phyloP scores from a whole-genome alignment of 2,329 filamentous ascomycete genomes.

The Hortaea sp. region DNA sequence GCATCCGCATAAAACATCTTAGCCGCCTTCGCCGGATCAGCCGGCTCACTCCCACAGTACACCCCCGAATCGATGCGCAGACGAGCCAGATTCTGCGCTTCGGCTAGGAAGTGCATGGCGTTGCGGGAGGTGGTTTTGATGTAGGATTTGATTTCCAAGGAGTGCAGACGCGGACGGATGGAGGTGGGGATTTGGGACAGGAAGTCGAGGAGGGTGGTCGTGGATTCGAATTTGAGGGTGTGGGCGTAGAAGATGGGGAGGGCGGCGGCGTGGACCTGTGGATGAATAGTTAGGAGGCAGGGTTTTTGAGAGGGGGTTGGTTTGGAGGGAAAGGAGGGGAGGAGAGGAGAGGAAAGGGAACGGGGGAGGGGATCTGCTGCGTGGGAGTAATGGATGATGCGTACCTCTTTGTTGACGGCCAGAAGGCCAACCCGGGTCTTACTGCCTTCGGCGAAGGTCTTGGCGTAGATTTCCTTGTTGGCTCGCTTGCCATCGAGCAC shows the following conservation, averaged over 20 bases:
- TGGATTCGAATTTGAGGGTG: conserved; percentile 24
- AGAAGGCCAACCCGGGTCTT: conserved; percentile 26
- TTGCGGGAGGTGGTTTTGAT: conserved; percentile 20
- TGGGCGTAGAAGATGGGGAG: conserved; percentile 22
- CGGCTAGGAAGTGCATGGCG: conserved; percentile 23
- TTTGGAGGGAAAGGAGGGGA: too few relatives aligned
- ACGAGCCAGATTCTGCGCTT: conserved; percentile 18
- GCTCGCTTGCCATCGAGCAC: conserved; percentile 21
- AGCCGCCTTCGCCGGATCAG: conserved; percentile 23
- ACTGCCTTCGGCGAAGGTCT: conserved; percentile 20
- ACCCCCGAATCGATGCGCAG: conserved; percentile 23
- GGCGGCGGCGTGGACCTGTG: conserved; percentile 21
- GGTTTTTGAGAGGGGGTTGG: background rate
- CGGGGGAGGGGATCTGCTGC: background rate
- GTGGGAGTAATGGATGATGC: background rate
- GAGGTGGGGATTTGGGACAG: conserved; percentile 16
- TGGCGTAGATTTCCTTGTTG: conserved; percentile 20
- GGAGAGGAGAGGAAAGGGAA: background rate
- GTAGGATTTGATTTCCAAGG: conserved; percentile 21
- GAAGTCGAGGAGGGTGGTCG: conserved; percentile 23
- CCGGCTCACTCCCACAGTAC: conserved; percentile 8
- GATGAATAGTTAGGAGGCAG: background rate
- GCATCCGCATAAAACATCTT: conserved; percentile 26
- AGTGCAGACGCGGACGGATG: conserved; percentile 13
- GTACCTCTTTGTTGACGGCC: conserved; percentile 23